Evolutionary conservation across 2,329 filamentous ascomycete species (phyloP).

Genomic region (Colletotrichum cereale): DNA sequence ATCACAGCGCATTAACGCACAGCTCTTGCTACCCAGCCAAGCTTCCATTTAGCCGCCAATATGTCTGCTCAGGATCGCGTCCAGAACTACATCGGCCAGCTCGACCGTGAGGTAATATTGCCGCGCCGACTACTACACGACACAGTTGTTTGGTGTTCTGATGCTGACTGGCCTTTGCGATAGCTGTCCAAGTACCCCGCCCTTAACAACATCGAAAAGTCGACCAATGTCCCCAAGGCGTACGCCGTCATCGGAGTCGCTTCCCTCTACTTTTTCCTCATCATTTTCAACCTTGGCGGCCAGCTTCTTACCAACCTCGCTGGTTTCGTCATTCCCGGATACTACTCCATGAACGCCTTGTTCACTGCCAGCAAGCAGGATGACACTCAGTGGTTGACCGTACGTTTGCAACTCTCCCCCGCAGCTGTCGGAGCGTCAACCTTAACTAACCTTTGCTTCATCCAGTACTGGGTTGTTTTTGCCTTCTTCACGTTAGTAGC

Average conservation of each 20-base stretch:
- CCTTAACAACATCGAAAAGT: constrained; percentile 88
- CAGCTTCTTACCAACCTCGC: constrained; percentile 90
- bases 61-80: constrained; percentile 84
- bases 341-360: constrained; percentile 85
- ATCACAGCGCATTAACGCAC: constrained; percentile 40
- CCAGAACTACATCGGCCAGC: constrained; percentile 80
- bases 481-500: constrained; percentile 77
- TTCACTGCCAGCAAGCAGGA: constrained; percentile 79
- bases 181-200: constrained; percentile 88
- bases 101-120: constrained; percentile 81
- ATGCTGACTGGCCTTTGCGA: constrained; percentile 31
- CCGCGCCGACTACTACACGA: background rate
- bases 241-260: constrained; percentile 83
- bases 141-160: constrained; percentile 10
- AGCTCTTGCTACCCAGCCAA: constrained; percentile 39
- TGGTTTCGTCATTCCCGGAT: constrained; percentile 84
- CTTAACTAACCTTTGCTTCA: constrained; percentile 15
- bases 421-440: constrained; percentile 28
- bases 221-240: constrained; percentile 85
- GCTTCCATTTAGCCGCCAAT: constrained; percentile 49
- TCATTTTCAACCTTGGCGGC: constrained; percentile 92
- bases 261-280: constrained; percentile 88
- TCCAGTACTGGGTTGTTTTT: constrained; percentile 88
- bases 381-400: constrained; percentile 85
- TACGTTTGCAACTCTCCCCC: constrained; percentile 56